A percentile compares a stretch with the other conserved stretches of the same genome.
These are phyloP conservation scores for Fusarium nisikadoi DNA, from an alignment of 2,329 filamentous ascomycete genomes.

Conservation along the genomic window DNA sequence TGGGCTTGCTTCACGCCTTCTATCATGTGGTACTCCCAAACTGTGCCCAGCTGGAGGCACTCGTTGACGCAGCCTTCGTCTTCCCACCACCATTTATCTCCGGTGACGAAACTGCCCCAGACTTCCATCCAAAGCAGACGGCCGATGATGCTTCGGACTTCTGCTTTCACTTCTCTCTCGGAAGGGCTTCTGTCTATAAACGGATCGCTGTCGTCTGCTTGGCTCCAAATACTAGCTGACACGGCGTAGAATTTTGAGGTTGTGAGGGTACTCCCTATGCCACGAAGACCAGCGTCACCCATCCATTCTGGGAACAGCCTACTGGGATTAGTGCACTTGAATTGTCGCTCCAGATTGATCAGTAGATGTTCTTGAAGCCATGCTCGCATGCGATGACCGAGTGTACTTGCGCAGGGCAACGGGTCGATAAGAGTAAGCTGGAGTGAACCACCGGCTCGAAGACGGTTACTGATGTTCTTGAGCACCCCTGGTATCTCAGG, in stretches of 20 bases:
- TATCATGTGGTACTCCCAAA: slow-evolving; percentile 69
- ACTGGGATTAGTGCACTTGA: slow-evolving; percentile 69
- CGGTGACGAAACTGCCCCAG: slow-evolving; percentile 65
- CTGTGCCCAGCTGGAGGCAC: slow-evolving; percentile 63
- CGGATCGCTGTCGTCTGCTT: slow-evolving; percentile 37
- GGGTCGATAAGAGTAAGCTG: slow-evolving; percentile 73
- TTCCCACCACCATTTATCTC: slow-evolving; percentile 71
- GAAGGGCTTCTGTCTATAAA: slow-evolving; percentile 32
- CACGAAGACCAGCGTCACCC: slow-evolving; percentile 62
- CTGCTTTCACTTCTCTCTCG: slow-evolving; percentile 52
- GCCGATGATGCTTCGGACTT: slow-evolving; percentile 64
- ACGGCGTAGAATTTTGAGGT: slow-evolving; percentile 62
- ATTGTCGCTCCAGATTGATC: slow-evolving; percentile 66
- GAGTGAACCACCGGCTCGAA: slow-evolving; percentile 65
- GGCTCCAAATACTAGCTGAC: slow-evolving; percentile 44
- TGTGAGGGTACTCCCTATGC: slow-evolving; percentile 58
- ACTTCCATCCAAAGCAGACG: slow-evolving; percentile 70
- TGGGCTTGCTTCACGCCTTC: slow-evolving; percentile 62
- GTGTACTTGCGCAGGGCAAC: slow-evolving; percentile 63
- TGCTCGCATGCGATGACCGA: slow-evolving; percentile 65
- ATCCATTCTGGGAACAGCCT: slow-evolving; percentile 69
- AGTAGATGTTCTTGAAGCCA: slow-evolving; percentile 73
- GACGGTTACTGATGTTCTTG: slow-evolving; percentile 64
- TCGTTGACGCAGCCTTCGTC: slow-evolving; percentile 64
- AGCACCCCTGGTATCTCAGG: slow-evolving; percentile 67